Evolutionary conservation across 2,329 filamentous ascomycete species (phyloP).

Genomic region (Cladophialophora carrionii): DNA sequence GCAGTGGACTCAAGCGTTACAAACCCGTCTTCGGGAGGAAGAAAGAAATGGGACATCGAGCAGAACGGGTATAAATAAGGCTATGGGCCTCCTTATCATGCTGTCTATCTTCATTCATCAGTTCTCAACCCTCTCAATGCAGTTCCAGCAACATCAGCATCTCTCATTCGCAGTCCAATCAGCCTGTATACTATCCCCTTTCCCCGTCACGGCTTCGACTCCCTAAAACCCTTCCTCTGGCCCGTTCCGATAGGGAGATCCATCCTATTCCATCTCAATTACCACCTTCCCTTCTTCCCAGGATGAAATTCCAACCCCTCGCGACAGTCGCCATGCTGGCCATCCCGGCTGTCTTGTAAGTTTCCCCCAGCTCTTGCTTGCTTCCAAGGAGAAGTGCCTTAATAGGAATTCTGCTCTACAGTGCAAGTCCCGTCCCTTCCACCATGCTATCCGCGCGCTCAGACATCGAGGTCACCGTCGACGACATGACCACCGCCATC

Average conservation of each 20-base stretch:
- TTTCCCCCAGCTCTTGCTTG: background rate
- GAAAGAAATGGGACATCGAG: background rate
- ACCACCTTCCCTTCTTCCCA: background rate
- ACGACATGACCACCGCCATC: background rate
- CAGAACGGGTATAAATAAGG: background rate
- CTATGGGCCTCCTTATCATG: background rate
- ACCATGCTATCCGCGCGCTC: background rate
- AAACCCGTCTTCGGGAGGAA: background rate
- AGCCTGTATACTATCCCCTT: background rate
- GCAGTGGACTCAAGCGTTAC: background rate
- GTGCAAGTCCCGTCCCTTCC: background rate
- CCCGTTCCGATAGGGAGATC: background rate
- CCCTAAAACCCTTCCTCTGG: background rate
- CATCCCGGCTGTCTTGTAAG: background rate
- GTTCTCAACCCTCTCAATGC: background rate
- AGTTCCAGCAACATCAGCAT: background rate
- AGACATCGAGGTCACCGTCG: background rate
- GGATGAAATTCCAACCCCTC: background rate
- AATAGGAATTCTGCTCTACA: background rate
- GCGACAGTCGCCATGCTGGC: background rate
- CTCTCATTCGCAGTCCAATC: background rate
- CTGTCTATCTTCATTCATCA: background rate
- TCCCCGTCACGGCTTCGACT: background rate
- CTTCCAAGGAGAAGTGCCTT: background rate
- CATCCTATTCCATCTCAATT: background rate